Conservation (phyloP, 2,329 filamentous ascomycete species). For the Sarocladium oryzae region DNA sequence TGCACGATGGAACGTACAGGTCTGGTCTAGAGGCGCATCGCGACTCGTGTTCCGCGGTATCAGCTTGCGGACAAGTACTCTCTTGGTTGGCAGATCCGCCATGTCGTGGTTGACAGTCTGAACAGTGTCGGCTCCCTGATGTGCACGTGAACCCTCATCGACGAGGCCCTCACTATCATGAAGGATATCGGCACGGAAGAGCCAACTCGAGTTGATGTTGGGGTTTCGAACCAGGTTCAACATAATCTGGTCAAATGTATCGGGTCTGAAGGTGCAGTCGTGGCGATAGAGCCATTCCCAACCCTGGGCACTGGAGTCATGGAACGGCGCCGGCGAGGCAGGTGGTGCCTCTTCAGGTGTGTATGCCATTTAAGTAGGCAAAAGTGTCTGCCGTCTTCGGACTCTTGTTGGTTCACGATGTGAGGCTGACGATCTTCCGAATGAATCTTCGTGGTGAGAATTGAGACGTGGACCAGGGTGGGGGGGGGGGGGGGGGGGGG, state of each 20-base stretch:
- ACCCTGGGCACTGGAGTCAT: constrained; percentile 17
- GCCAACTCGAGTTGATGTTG: constrained; percentile 70
- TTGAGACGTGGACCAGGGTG: background rate
- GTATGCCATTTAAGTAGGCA: constrained; percentile 16
- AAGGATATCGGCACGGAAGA: constrained; percentile 73
- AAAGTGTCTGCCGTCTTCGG: background rate
- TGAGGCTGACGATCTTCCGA: background rate
- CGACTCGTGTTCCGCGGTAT: constrained; percentile 76
- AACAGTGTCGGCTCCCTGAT: background rate
- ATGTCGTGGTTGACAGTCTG: constrained; percentile 14
- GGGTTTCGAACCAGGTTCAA: constrained; percentile 71
- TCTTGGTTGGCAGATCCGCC: constrained; percentile 35
- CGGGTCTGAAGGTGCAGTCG: constrained; percentile 55
- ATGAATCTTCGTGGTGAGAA: background rate
- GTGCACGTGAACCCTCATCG: constrained; percentile 19
- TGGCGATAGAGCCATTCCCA: constrained; percentile 53
- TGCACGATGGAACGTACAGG: constrained; percentile 63
- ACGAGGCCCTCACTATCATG: constrained; percentile 24
- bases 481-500: no score
- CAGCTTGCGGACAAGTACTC: constrained; percentile 66
- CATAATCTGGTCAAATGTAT: constrained; percentile 61
- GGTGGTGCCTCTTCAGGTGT: constrained; percentile 22
- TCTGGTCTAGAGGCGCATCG: constrained; percentile 73
- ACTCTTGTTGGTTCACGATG: background rate
- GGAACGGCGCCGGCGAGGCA: constrained; percentile 20